Base-by-base conservation (phyloP, 805 yeast species). In the Cyberlindnera xishuangbannaensis region DNA sequence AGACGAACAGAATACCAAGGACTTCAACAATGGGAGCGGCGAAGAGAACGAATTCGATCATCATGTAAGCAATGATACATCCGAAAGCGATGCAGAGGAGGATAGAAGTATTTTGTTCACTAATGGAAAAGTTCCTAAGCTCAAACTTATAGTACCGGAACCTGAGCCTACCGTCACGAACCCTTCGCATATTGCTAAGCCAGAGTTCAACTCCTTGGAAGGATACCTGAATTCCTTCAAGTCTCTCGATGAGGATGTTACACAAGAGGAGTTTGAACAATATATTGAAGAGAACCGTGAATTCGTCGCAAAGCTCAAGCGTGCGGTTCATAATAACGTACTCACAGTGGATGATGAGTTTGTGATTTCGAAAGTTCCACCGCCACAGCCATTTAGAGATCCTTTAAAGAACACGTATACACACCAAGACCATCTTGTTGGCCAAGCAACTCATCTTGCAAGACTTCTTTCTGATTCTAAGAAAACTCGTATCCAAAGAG, bases 371-470 rank as follows among this genome's bases (percentile, higher is more conserved):
- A 46, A 71, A 53, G 51, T 58, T 57, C 43, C 65, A 49, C 53
- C 75, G 48, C 42, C 75, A 54, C 54, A 48, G 33, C 66, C 70
- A 6, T 62, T 51, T 41, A 61, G 60, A 19, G 76, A 83, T 45
- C 62, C 75, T 44, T 46, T 79, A 49, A 58, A 50, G 37, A 56
- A 56, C 26, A 44, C 52, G 13, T 65, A 66, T 12, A 73, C 88
- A 0, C 79, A 74, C 48, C 71, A 72, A 28, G 97, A 88, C 48
- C 79, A 83, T 55, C 59, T 92, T 18, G 56, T 86, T 0, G 71
- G 78, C 1, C 97, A 90, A 43, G 94, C 88, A 2, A 54, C 78
- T 18, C 68, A 75, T 27, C 72, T 85, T 45, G 72, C 95, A 5
- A 79, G 75, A 43, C 58, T 84, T 9, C 76, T 86, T 40, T 74